Evolutionary conservation across 139 green algal species (phyloP).

Genomic region (Chlamydomonas sp.): DNA sequence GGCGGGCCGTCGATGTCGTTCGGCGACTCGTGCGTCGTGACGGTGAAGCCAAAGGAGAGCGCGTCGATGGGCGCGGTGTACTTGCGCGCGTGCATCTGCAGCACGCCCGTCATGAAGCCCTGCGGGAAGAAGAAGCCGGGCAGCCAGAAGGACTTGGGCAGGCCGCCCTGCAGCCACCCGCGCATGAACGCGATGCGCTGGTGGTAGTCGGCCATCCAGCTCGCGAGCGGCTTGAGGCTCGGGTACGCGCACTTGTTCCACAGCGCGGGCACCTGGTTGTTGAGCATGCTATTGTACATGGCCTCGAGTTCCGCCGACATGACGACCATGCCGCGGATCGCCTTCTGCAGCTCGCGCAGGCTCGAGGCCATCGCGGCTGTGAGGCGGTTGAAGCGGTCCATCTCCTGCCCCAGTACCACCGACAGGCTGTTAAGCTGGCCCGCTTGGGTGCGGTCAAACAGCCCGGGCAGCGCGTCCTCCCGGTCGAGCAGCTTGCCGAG

Average conservation of each 20-base stretch:
- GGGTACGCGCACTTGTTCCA: slow-evolving; percentile 71
- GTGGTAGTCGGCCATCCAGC: slow-evolving; percentile 73
- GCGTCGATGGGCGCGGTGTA: slow-evolving; percentile 73
- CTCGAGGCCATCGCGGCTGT: slow-evolving; percentile 25
- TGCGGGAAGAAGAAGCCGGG: slow-evolving; percentile 83
- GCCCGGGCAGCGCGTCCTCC: slow-evolving; percentile 33
- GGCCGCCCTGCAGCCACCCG: slow-evolving; percentile 56
- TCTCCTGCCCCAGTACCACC: slow-evolving; percentile 75
- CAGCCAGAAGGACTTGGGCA: slow-evolving; percentile 73
- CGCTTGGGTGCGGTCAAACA: slow-evolving; percentile 49
- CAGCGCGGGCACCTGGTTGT: slow-evolving; percentile 68
- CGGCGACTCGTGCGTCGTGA: slow-evolving; percentile 22
- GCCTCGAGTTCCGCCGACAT: slow-evolving; percentile 77
- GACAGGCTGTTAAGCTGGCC: slow-evolving; percentile 64
- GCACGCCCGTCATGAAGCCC: slow-evolving; percentile 80
- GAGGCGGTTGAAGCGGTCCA: slow-evolving; percentile 46
- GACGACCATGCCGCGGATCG: slow-evolving; percentile 73
- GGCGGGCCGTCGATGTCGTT: slow-evolving; percentile 15
- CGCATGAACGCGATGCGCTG: slow-evolving; percentile 69
- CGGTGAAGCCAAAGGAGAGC: slow-evolving; percentile 64
- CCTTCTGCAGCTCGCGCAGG: slow-evolving; percentile 65
- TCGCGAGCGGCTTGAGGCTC: slow-evolving; percentile 68
- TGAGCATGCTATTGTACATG: slow-evolving; percentile 63
- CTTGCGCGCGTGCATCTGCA: slow-evolving; percentile 81
- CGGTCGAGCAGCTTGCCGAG: slow-evolving; percentile 41